Percentiles rank a stretch among this genome's conserved stretches.
phyloP scores from a whole-genome alignment of 345 rosid species.

The Pistacia vera region DNA sequence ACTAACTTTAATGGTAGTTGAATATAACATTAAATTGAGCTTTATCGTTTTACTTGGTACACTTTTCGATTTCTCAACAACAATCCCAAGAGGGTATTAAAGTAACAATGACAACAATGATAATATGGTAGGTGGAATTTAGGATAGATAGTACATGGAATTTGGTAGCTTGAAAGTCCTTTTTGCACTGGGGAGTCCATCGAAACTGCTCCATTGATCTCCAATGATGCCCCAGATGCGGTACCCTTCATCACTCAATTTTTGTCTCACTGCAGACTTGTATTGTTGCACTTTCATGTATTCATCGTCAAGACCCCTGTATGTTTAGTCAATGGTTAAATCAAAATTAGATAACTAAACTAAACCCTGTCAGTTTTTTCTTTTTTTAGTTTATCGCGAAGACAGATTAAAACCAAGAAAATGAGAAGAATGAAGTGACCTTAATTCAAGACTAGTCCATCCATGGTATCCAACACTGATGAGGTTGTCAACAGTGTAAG shows the following conservation, averaged over 20 bases:
- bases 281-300: constrained; percentile 56
- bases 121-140: background rate
- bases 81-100: background rate
- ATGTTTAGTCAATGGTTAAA: background rate
- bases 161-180: constrained; percentile 92
- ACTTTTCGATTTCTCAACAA: background rate
- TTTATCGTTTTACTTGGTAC: no score
- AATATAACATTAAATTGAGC: no score
- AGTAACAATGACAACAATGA: background rate
- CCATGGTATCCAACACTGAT: constrained; percentile 82
- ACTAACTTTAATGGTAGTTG: no score
- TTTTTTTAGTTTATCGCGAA: no score
- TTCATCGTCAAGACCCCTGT: constrained; percentile 70
- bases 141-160: constrained; percentile 68
- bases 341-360: background rate
- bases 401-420: background rate
- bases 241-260: constrained; percentile 56
- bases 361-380: no score
- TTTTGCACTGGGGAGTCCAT: constrained; percentile 63
- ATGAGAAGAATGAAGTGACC: constrained; percentile 31
- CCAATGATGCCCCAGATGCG: constrained; percentile 80
- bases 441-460: constrained; percentile 68
- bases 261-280: constrained; percentile 60
- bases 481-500: constrained; percentile 80
- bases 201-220: constrained; percentile 82